Conservation (phyloP, 768 basidiomycete species). For the Termitomyces bulborhizus region DNA sequence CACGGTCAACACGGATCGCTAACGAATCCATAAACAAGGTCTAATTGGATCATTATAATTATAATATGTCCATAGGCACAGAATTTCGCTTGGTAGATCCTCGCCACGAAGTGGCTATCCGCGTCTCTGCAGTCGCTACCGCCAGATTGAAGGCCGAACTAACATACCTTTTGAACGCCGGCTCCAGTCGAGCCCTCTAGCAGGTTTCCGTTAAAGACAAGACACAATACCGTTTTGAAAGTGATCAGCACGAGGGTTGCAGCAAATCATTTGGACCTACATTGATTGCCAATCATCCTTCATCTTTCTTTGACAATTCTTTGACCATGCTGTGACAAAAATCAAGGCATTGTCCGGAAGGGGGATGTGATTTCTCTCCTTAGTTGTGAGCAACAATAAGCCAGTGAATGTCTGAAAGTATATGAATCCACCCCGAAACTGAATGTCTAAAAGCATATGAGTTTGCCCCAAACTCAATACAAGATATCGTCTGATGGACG, state of each 20-base stretch:
- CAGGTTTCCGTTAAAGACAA: background rate
- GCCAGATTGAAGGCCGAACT: background rate
- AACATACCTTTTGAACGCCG: conserved; percentile 2
- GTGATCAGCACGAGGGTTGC: background rate
- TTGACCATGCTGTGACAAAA: background rate
- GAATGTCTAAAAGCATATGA: background rate
- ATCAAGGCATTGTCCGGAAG: background rate
- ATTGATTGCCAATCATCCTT: background rate
- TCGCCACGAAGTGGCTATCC: conserved; percentile 2
- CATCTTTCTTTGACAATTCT: background rate
- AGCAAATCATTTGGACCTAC: background rate
- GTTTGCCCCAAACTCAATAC: background rate
- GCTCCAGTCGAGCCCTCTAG: background rate
- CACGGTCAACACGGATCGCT: conserved; percentile 7
- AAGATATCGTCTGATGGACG: background rate
- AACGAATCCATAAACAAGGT: conserved; percentile 14
- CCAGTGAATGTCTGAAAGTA: background rate
- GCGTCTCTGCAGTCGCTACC: background rate
- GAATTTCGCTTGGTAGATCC: conserved; percentile 9
- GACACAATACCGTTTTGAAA: background rate
- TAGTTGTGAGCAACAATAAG: background rate
- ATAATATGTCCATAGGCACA: background rate
- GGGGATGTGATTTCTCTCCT: background rate
- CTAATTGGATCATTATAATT: background rate
- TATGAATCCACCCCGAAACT: background rate